These are phyloP conservation scores for Eragrostis tef DNA, from an alignment of 202 grass and related monocot genomes.

Conservation along the genomic window DNA sequence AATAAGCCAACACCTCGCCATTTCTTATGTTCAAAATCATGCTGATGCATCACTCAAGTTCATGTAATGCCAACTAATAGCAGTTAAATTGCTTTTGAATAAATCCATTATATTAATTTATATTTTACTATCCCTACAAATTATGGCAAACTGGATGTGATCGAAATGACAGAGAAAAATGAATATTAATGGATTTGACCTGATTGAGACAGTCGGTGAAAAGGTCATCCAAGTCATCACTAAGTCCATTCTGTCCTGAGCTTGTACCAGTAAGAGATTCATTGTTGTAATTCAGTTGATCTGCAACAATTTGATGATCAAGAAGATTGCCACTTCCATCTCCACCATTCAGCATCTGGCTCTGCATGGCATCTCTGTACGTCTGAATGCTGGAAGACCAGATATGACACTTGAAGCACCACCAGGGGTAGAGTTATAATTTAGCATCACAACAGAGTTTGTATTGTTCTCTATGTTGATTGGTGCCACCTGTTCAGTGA, in stretches of 20 bases:
- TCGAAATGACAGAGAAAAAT: background rate
- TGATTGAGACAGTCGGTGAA: background rate
- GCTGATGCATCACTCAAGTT: background rate
- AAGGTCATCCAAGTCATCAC: conserved; percentile 19
- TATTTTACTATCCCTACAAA: background rate
- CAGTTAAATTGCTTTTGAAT: background rate
- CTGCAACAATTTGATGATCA: conserved; percentile 3
- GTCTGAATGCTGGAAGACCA: background rate
- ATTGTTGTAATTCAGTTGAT: too few species aligned
- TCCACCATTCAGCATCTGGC: conserved; percentile 13
- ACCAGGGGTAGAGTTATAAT: background rate
- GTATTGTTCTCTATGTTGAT: conserved; percentile 25
- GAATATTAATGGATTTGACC: conserved; percentile 38
- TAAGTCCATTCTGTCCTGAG: conserved; percentile 9
- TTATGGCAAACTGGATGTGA: background rate
- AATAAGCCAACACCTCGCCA: background rate
- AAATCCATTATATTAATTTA: background rate
- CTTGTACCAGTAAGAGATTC: background rate
- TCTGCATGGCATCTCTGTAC: background rate
- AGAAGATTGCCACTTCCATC: conserved; percentile 1
- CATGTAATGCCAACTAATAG: background rate
- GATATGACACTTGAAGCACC: background rate
- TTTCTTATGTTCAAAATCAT: background rate
- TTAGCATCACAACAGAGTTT: background rate
- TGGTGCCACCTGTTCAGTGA: background rate